Base-by-base conservation (phyloP, 2,329 filamentous ascomycete species). In the Lachnellula cervina region DNA sequence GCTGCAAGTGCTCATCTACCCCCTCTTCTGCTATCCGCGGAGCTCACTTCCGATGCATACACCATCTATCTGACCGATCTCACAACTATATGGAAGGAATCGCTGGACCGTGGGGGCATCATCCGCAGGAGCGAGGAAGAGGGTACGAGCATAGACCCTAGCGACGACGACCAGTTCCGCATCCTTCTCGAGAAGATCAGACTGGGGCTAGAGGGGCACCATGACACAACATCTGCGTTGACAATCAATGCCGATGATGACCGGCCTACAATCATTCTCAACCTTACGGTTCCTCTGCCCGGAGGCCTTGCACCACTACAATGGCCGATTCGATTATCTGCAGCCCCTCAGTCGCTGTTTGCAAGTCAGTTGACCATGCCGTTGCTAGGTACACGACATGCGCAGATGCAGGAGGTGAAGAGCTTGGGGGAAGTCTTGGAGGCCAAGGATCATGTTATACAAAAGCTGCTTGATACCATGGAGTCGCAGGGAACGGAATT, bases 61-160 rank as follows among this genome's bases (percentile, higher is more conserved):
- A 77, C 74, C 2, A 69, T 92, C 28, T 77, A 82, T 56, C 68
- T 93, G 40, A 90, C 87, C 2, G 89, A 93, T 67, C 76, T 91
- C 57, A 84, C 80, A 66, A 80, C 84, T 61, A 74, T 91, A n/a
- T 94, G 89, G 89, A 72, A 75, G 25, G 88, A 92, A 71, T 76
- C 70, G 8, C 72, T 91, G 21, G 79, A 83, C 54, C 75, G 82
- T 21, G 76, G 75, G n/a, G 77, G 75, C 11, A 87, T 93, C 55
- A 78, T 84, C 54, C 73, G 77, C 57, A 81, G 87, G 57, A 86
- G 83, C 32, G 76, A 81, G 54, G 72, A 79, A 23, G 78, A 86
- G 62, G 79, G 83, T 63, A 88, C 86, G 16, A 84, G 81, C 58
- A 90, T 93, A 58, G 88, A 93, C 67, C 84, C 89, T 61, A 70